A percentile compares a stretch with the other conserved stretches of the same genome.
Conservation (phyloP, 352 stramenopile genomes). For the Phytophthora crassamura region DNA sequence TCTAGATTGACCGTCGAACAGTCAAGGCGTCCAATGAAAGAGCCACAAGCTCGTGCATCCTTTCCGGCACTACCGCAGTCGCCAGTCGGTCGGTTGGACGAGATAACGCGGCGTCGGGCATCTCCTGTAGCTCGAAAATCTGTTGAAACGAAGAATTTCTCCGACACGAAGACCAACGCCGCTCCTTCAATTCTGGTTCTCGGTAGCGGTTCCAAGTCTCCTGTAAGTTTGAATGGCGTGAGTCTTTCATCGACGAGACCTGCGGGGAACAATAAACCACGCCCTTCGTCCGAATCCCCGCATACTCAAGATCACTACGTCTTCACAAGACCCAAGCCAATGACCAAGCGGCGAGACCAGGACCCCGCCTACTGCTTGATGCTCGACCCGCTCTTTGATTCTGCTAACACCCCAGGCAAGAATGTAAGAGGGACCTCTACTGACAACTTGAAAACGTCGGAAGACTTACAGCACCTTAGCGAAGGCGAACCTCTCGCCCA, state of each 20-base stretch:
- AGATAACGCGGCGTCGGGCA: not conserved
- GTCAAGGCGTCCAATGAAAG: slow-evolving; percentile 1
- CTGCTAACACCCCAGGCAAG: slow-evolving; percentile 6
- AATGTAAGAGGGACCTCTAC: slow-evolving; percentile 10
- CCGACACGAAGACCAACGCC: not conserved
- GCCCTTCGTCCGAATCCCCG: slow-evolving; percentile 9
- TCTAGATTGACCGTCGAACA: slow-evolving; percentile 2
- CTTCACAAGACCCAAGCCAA: slow-evolving; percentile 57
- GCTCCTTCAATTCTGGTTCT: slow-evolving; percentile 22
- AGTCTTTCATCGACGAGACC: slow-evolving; percentile 47
- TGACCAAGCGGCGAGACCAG: slow-evolving; percentile 25
- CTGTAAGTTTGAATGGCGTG: slow-evolving; percentile 32
- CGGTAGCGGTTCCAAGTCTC: slow-evolving; percentile 24
- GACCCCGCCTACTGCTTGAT: slow-evolving; percentile 50
- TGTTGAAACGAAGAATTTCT: not conserved
- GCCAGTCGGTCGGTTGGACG: slow-evolving; percentile 11
- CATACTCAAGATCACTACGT: slow-evolving; percentile 39
- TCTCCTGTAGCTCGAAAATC: not conserved
- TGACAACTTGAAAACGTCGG: not conserved
- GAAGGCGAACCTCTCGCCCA: slow-evolving; percentile 4
- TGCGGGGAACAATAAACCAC: slow-evolving; percentile 26
- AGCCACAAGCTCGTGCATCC: slow-evolving; percentile 6
- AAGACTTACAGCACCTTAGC: slow-evolving; percentile 10
- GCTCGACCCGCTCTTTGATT: slow-evolving; percentile 76
- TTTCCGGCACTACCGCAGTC: slow-evolving; percentile 31